Percentiles rank a stretch among this genome's conserved stretches.
Evolutionary conservation across 202 grass and related monocot genomes (phyloP).

Genomic region (Dendrocalamus latiflorus): DNA sequence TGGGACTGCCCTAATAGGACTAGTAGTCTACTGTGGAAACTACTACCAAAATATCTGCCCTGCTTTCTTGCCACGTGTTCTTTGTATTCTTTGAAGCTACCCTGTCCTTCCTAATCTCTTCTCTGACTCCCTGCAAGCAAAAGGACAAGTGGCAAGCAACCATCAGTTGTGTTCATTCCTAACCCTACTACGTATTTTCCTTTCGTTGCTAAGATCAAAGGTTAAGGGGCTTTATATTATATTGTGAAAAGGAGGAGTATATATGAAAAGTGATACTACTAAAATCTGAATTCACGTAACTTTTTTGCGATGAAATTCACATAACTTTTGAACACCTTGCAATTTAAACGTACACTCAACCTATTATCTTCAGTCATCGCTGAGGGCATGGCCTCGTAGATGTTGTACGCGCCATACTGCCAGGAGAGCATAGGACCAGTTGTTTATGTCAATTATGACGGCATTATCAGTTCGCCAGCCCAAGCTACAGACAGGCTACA

Average conservation of each 20-base stretch:
- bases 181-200: neutral
- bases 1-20: no score
- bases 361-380: neutral
- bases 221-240: neutral
- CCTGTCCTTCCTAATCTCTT: constrained; percentile 7
- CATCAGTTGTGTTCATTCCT: neutral
- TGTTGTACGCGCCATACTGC: neutral
- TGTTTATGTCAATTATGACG: no score
- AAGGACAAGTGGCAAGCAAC: constrained; percentile 19
- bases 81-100: no score
- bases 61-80: constrained; percentile 23
- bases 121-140: neutral
- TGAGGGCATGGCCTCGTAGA: constrained; percentile 35
- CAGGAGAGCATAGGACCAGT: neutral
- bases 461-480: neutral
- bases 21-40: neutral
- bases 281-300: no score
- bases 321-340: neutral
- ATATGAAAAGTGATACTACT: no score
- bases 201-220: neutral
- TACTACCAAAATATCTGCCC: constrained; percentile 10
- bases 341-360: constrained; percentile 19
- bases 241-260: neutral
- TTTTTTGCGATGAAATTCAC: no score
- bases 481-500: constrained; percentile 10